Evolutionary conservation across 805 yeast genomes (phyloP).

Genomic region (Blastobotrys muscicola): DNA sequence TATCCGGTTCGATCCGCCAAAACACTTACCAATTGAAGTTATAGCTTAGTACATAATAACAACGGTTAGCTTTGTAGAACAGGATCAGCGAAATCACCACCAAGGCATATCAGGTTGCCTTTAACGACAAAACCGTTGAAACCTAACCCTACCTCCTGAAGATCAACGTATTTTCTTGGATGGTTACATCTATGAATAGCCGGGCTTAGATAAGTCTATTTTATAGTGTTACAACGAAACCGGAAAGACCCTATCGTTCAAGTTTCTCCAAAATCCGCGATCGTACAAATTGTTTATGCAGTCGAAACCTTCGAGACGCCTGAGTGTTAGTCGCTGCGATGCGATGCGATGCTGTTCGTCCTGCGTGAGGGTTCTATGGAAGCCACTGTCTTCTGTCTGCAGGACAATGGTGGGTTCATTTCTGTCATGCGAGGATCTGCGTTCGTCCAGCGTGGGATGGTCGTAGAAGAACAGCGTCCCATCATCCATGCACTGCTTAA

Average conservation of each 20-base stretch:
- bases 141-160: no score
- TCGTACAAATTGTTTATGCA: constrained; percentile 33
- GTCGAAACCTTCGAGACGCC: constrained; percentile 18
- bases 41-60: no score
- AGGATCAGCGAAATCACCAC: no score
- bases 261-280: constrained; percentile 24
- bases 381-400: constrained; percentile 16
- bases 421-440: constrained; percentile 5
- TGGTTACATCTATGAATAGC: no score
- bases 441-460: constrained; percentile 9
- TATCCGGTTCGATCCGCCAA: no score
- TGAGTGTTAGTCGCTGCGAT: constrained; percentile 13
- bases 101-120: no score
- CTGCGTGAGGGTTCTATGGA: constrained; percentile 22
- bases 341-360: constrained; percentile 22
- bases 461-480: constrained; percentile 30
- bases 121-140: no score
- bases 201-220: no score
- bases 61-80: no score
- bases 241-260: constrained; percentile 11
- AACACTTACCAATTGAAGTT: no score
- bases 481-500: constrained; percentile 41
- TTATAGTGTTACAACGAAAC: neutral
- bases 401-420: constrained; percentile 20
- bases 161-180: no score